Percentiles rank a stretch among this genome's conserved stretches.
Conservation (phyloP, 768 basidiomycete genomes). For the Ramaria rubella region DNA sequence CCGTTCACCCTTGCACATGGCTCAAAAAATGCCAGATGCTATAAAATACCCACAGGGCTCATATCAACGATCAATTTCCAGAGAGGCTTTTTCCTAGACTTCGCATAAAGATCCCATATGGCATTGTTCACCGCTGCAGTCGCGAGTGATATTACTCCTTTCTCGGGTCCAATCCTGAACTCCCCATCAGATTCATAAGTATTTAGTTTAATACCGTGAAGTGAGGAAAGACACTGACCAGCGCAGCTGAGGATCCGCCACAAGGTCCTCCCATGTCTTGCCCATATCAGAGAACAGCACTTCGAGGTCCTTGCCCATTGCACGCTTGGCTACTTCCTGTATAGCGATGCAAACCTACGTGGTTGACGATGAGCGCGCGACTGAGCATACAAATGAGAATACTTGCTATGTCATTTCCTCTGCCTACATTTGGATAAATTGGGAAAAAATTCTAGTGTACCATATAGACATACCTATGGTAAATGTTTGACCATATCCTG, state of each 20-base stretch:
- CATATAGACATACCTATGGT: constrained; percentile 57
- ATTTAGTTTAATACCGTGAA: background rate
- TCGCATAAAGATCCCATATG: constrained; percentile 89
- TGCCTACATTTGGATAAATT: constrained; percentile 21
- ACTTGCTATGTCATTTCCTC: constrained; percentile 85
- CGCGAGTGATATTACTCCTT: constrained; percentile 91
- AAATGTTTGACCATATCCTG: constrained; percentile 92
- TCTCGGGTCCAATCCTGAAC: constrained; percentile 83
- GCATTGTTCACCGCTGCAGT: constrained; percentile 88
- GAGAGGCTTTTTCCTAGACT: constrained; percentile 72
- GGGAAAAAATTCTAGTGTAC: constrained; percentile 36
- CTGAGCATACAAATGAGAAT: background rate
- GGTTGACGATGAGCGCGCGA: background rate
- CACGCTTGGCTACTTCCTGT: constrained; percentile 67
- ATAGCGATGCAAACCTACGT: constrained; percentile 75
- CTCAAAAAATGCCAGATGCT: background rate
- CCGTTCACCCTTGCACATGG: background rate
- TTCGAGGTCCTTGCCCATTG: constrained; percentile 77
- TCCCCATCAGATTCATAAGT: too few relatives aligned
- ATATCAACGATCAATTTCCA: constrained; percentile 95
- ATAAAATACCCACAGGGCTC: constrained; percentile 49
- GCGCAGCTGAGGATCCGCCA: constrained; percentile 83
- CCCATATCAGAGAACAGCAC: constrained; percentile 88
- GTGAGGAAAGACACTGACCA: constrained; percentile 46
- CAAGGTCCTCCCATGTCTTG: constrained; percentile 79